A percentile compares a stretch with the other conserved stretches of the same genome.
phyloP scores from a whole-genome alignment of 176 grass and related monocot genomes.

The Musa troglodytarum region DNA sequence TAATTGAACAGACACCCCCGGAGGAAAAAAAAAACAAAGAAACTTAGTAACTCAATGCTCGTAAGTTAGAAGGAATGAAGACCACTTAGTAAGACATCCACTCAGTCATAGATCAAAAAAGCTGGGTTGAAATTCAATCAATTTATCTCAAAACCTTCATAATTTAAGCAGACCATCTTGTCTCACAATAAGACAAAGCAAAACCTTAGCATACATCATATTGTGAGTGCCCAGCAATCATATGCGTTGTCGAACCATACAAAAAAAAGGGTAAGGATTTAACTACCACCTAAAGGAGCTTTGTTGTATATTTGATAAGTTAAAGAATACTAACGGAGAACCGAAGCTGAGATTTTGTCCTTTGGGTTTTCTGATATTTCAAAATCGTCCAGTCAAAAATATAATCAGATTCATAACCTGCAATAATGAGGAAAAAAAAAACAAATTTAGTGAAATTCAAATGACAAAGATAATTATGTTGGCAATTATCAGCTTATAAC shows the following conservation, averaged over 20 bases:
- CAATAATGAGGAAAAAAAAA: background rate
- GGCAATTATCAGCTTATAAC: background rate
- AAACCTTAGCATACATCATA: background rate
- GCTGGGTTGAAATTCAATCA: background rate
- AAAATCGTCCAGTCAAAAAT: conserved; percentile 55
- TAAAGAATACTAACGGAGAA: conserved; percentile 14
- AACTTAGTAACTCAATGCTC: no score
- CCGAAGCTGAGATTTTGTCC: conserved; percentile 42
- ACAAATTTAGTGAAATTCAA: background rate
- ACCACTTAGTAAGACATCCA: background rate
- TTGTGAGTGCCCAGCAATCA: background rate
- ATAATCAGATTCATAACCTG: conserved; percentile 57
- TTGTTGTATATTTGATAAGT: background rate
- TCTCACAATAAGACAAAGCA: background rate
- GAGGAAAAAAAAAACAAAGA: background rate
- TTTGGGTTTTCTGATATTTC: conserved; percentile 55
- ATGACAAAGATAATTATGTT: background rate
- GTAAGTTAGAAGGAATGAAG: background rate
- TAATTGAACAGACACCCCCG: background rate
- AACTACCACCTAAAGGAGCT: background rate
- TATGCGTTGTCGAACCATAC: background rate
- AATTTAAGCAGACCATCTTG: background rate
- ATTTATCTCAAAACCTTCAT: background rate
- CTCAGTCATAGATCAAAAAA: background rate
- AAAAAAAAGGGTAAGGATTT: background rate